Conservation (phyloP, 169 alveolate species). For the Plasmodium relictum region DNA sequence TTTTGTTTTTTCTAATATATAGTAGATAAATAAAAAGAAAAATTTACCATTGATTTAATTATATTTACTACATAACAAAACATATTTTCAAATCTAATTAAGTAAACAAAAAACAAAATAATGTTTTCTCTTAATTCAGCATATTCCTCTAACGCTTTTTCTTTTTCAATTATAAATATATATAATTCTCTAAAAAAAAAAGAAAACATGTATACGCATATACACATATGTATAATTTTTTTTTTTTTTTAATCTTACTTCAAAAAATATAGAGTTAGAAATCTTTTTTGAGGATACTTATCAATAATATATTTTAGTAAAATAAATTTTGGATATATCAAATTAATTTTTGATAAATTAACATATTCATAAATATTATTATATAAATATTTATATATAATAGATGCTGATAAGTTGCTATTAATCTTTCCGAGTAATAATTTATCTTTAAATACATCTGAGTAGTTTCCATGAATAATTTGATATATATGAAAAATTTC, state of each 20-base stretch:
- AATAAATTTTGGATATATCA: slow-evolving; percentile 62
- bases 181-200: slow-evolving; percentile 50
- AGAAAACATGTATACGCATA: background rate
- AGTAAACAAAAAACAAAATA: slow-evolving; percentile 48
- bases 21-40: background rate
- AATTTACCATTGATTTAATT: slow-evolving; percentile 66
- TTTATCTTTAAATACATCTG: slow-evolving; percentile 59
- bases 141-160: slow-evolving; percentile 55
- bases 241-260: slow-evolving; percentile 24
- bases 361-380: slow-evolving; percentile 36
- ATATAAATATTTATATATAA: slow-evolving; percentile 64
- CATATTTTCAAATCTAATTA: slow-evolving; percentile 70
- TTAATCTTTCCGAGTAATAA: slow-evolving; percentile 33
- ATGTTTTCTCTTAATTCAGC: slow-evolving; percentile 60
- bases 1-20: slow-evolving; percentile 8
- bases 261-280: slow-evolving; percentile 40
- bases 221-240: background rate
- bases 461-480: slow-evolving; percentile 59
- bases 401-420: slow-evolving; percentile 70
- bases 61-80: slow-evolving; percentile 54
- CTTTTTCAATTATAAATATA: slow-evolving; percentile 57
- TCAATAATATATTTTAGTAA: slow-evolving; percentile 59
- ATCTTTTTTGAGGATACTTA: slow-evolving; percentile 72
- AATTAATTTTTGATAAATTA: slow-evolving; percentile 23
- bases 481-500: slow-evolving; percentile 67